Evolutionary conservation across 495 filamentous ascomycete genomes (phyloP).

Genomic region (Aspergillus nidulans): DNA sequence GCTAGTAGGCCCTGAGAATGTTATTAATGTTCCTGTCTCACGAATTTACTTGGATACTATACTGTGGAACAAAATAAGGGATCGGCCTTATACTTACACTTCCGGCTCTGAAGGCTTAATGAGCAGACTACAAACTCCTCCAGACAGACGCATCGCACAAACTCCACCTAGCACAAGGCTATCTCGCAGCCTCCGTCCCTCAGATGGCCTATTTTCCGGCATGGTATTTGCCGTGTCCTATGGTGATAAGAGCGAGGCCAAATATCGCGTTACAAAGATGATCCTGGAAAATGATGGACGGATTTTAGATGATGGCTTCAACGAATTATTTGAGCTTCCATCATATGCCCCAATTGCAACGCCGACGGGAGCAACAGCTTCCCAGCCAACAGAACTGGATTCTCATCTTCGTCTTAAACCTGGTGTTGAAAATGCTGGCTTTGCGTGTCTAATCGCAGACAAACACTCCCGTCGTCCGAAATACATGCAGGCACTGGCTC

Average conservation of each 20-base stretch:
- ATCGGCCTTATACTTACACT: conserved; percentile 34
- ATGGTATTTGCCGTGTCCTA: conserved; percentile 83
- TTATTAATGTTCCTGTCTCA: conserved; percentile 41
- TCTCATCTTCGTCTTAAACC: conserved; percentile 44
- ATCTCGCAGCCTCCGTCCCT: conserved; percentile 33
- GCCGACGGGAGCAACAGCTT: conserved; percentile 21
- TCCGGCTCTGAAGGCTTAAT: conserved; percentile 20
- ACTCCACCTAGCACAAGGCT: conserved; percentile 38
- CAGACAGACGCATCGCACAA: conserved; percentile 38
- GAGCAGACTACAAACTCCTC: conserved; percentile 34
- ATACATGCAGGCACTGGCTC: conserved; percentile 90
- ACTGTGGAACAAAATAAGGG: conserved; percentile 47
- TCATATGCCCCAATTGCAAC: conserved; percentile 29
- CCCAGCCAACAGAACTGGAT: conserved; percentile 7
- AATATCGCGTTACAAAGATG: conserved; percentile 44
- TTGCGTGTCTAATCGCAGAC: conserved; percentile 82
- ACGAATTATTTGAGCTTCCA: conserved; percentile 69
- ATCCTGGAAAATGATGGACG: conserved; percentile 63
- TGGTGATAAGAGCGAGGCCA: conserved; percentile 50
- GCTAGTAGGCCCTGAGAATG: conserved; percentile 25
- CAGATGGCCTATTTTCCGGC: conserved; percentile 55
- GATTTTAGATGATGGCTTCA: conserved; percentile 72
- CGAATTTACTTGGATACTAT: conserved; percentile 48
- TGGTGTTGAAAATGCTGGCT: conserved; percentile 56
- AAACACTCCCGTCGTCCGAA: conserved; percentile 84